phyloP scores from a whole-genome alignment of 140 eudicot species.

The Cichorium intybus region DNA sequence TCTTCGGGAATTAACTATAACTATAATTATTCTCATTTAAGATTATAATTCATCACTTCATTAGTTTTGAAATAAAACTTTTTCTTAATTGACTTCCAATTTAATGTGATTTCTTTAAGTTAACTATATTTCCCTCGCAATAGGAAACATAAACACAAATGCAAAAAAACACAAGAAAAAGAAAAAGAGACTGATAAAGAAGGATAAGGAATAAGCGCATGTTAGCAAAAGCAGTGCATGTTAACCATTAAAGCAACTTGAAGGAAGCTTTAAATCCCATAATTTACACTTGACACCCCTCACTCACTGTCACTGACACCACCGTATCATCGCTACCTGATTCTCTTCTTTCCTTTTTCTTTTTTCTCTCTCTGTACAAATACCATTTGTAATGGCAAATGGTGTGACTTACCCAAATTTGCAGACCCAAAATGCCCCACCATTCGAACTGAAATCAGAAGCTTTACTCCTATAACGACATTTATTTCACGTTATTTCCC shows the following conservation, averaged over 20 bases:
- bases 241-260: slow-evolving; percentile 29
- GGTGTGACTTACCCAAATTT: slow-evolving; percentile 19
- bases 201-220: slow-evolving; percentile 14
- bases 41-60: too few species aligned
- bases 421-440: slow-evolving; percentile 11
- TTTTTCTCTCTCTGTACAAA: slow-evolving; percentile 20
- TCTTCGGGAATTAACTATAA: too few species aligned
- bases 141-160: too few species aligned
- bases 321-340: slow-evolving; percentile 38
- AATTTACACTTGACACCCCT: slow-evolving; percentile 37
- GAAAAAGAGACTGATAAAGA: not conserved
- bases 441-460: slow-evolving; percentile 3
- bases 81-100: too few species aligned
- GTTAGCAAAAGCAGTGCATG: slow-evolving; percentile 13
- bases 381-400: slow-evolving; percentile 24
- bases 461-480: slow-evolving; percentile 21
- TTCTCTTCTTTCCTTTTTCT: slow-evolving; percentile 23
- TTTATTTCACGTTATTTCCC: slow-evolving; percentile 24
- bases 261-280: slow-evolving; percentile 5
- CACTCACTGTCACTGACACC: slow-evolving; percentile 45
- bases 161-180: not conserved
- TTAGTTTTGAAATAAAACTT: too few species aligned
- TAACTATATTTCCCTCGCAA: too few species aligned
- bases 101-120: too few species aligned
- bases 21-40: too few species aligned